Evolutionary conservation across 129 eudicot species (phyloP).

Genomic region (Flaveria ramosissima): DNA sequence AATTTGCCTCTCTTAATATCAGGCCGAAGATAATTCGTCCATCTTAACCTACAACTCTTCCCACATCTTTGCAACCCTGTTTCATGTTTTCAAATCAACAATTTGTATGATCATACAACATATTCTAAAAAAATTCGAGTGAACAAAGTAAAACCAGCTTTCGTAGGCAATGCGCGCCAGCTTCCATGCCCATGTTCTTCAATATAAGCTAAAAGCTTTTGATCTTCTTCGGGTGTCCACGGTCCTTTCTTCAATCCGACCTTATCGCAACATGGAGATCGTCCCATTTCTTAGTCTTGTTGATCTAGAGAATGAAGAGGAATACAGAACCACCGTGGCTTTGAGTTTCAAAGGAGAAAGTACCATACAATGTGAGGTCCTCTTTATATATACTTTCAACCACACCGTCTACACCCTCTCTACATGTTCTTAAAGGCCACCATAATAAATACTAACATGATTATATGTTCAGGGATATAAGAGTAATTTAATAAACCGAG

Average conservation of each 20-base stretch:
- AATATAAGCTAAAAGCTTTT: constrained; percentile 81
- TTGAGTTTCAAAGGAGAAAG: constrained; percentile 14
- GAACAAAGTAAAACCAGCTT: constrained; percentile 64
- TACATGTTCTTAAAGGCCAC: constrained; percentile 22
- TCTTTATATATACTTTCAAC: constrained; percentile 33
- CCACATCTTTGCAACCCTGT: constrained; percentile 96
- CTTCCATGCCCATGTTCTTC: constrained; percentile 95
- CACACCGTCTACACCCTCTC: constrained; percentile 1
- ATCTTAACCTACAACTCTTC: constrained; percentile 87
- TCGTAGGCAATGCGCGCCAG: constrained; percentile 91
- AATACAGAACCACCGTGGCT: neutral
- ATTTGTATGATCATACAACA: neutral
- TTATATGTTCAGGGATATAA: neutral
- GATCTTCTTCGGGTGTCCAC: constrained; percentile 98
- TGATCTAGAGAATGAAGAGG: neutral
- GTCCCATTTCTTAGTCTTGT: constrained; percentile 49
- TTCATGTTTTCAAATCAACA: constrained; percentile 19
- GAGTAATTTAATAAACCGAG: neutral
- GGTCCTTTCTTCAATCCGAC: constrained; percentile 93
- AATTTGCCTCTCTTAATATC: constrained; percentile 96
- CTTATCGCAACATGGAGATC: constrained; percentile 92
- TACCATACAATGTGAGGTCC: constrained; percentile 2
- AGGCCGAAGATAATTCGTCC: constrained; percentile 92
- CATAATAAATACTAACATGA: neutral
- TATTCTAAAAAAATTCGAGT: neutral